Evolutionary conservation across 2,329 filamentous ascomycete species (phyloP).

Genomic region (Penicillium sp.): DNA sequence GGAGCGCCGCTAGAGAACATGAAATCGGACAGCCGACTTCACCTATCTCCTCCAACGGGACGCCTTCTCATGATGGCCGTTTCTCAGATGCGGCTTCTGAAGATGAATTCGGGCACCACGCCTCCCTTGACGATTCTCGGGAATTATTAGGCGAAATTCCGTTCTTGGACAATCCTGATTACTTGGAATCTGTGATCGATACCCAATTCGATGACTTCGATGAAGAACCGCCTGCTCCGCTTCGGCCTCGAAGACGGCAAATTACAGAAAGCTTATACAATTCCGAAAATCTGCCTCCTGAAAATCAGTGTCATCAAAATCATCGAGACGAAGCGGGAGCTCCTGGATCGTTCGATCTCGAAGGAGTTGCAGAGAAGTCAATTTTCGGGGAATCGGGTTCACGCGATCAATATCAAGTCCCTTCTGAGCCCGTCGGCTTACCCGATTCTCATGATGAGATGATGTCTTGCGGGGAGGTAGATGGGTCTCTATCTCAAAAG

Average conservation of each 20-base stretch:
- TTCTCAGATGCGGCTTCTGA: slow-evolving; percentile 41
- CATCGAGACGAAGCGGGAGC: not conserved
- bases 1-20: too few relatives aligned
- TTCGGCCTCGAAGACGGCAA: slow-evolving; percentile 8
- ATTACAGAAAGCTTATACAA: slow-evolving; percentile 13
- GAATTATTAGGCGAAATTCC: slow-evolving; percentile 26
- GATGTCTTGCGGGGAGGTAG: not conserved
- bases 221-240: slow-evolving; percentile 19
- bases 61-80: slow-evolving; percentile 32
- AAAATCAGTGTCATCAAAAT: slow-evolving; percentile 9
- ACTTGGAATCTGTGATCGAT: slow-evolving; percentile 35
- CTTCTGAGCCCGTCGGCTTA: too few relatives aligned
- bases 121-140: slow-evolving; percentile 23
- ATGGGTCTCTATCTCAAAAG: not conserved
- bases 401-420: too few relatives aligned
- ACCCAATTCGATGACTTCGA: slow-evolving; percentile 32
- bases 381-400: too few relatives aligned
- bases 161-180: slow-evolving; percentile 33
- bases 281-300: slow-evolving; percentile 13
- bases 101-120: slow-evolving; percentile 22
- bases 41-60: slow-evolving; percentile 18
- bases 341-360: not conserved
- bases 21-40: not conserved
- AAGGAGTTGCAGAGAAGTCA: too few relatives aligned
- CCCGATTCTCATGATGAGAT: too few relatives aligned